Conservation (phyloP, 768 basidiomycete genomes). For the Lentinula raphanica region DNA sequence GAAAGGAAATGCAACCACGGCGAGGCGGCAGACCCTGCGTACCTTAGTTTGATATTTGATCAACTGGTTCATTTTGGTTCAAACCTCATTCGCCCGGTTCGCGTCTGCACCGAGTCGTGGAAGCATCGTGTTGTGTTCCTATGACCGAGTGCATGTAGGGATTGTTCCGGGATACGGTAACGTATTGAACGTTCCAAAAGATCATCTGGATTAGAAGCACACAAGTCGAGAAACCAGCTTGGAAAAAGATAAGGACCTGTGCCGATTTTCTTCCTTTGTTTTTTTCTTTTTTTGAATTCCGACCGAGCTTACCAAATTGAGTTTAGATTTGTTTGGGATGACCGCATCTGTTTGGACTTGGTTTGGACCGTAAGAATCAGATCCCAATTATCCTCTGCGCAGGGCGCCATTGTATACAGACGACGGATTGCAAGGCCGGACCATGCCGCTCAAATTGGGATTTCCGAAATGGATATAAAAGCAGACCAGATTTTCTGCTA, state of each 20-base stretch:
- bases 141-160: slow-evolving; percentile 17
- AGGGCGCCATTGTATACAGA: background rate
- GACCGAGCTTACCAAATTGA: background rate
- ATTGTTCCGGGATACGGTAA: background rate
- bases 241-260: too few species aligned
- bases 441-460: background rate
- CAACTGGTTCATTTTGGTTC: background rate
- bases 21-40: too few species aligned
- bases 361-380: too few species aligned
- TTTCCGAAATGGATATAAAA: background rate
- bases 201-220: background rate
- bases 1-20: too few species aligned
- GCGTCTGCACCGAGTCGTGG: slow-evolving; percentile 13
- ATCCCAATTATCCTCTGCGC: background rate
- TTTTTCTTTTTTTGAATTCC: background rate
- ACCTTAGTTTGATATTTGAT: background rate
- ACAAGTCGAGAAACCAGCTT: too few species aligned
- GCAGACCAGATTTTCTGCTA: background rate
- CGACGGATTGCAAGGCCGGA: background rate
- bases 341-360: background rate
- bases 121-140: slow-evolving; percentile 27
- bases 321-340: background rate
- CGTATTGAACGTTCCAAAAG: slow-evolving; percentile 8
- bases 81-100: background rate
- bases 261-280: too few species aligned